Evolutionary conservation across 305 asterid genomes (phyloP).

Genomic region (Solanum hybrid): DNA sequence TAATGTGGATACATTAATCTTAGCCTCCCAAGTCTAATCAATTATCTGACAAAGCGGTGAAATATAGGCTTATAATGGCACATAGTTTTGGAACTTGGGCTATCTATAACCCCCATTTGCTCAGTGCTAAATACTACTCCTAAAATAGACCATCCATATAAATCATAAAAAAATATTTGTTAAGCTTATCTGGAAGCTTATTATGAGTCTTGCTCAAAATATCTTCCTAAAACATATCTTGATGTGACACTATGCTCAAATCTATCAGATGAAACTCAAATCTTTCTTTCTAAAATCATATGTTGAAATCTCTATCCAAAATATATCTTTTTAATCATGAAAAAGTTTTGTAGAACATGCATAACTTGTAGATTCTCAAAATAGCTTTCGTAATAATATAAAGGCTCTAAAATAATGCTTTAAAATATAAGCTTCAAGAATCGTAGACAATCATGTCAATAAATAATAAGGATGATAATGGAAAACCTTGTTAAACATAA

Average conservation of each 20-base stretch:
- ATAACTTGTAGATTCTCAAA: background rate
- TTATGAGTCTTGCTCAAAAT: background rate
- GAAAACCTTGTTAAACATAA: background rate
- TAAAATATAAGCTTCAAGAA: background rate
- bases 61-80: too few species aligned
- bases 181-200: background rate
- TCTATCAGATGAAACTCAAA: background rate
- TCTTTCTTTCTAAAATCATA: background rate
- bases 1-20: too few species aligned
- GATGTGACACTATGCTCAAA: background rate
- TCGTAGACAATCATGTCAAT: too few species aligned
- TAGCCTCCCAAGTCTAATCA: too few species aligned
- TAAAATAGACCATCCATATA: too few species aligned
- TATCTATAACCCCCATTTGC: too few species aligned
- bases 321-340: background rate
- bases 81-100: too few species aligned
- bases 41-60: too few species aligned
- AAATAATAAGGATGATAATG: background rate
- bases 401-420: background rate
- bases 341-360: background rate
- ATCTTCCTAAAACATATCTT: background rate
- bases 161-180: too few species aligned
- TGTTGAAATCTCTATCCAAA: background rate
- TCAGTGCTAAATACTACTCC: too few species aligned
- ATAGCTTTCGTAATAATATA: background rate